Percentiles rank a stretch among this genome's conserved stretches.
Evolutionary conservation across 2,329 filamentous ascomycete genomes (phyloP).

Genomic region (Teratosphaeria nubilosa): DNA sequence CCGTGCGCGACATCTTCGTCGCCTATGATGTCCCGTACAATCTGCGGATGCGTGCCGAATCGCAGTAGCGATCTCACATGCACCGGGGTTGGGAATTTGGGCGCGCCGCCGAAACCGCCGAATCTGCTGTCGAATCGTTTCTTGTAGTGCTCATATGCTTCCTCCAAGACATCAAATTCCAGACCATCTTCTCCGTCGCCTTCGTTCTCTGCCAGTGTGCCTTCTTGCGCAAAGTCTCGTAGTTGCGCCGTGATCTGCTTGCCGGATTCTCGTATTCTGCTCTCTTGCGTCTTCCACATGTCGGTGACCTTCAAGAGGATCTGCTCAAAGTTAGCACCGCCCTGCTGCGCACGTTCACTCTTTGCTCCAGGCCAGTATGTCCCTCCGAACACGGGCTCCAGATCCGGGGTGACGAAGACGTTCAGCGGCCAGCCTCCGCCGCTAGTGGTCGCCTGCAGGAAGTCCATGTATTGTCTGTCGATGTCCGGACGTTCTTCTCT

Average conservation of each 20-base stretch:
- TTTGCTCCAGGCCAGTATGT: conserved; percentile 89
- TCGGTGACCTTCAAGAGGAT: conserved; percentile 68
- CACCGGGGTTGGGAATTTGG: conserved; percentile 82
- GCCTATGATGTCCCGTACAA: conserved; percentile 81
- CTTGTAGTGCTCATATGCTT: conserved; percentile 72
- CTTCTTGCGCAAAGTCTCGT: conserved; percentile 79
- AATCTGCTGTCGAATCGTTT: conserved; percentile 68
- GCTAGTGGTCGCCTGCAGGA: conserved; percentile 84
- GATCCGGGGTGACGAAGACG: conserved; percentile 86
- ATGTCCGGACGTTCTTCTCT: conserved; percentile 89
- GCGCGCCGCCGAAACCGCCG: conserved; percentile 65
- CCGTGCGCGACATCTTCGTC: conserved; percentile 64
- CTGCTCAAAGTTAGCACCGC: conserved; percentile 66
- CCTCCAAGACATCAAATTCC: conserved; percentile 83
- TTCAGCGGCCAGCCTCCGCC: conserved; percentile 91
- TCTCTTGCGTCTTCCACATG: conserved; percentile 73
- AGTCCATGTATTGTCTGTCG: conserved; percentile 97
- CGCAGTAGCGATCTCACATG: conserved; percentile 76
- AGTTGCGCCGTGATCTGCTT: conserved; percentile 72
- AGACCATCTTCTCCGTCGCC: conserved; percentile 48
- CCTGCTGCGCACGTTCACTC: conserved; percentile 38
- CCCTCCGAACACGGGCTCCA: conserved; percentile 89
- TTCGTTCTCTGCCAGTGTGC: conserved; percentile 44
- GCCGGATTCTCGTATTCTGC: conserved; percentile 73
- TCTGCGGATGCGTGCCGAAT: conserved; percentile 58